phyloP scores from a whole-genome alignment of 83 land plant genomes.

The Isoetes engelmannii region DNA sequence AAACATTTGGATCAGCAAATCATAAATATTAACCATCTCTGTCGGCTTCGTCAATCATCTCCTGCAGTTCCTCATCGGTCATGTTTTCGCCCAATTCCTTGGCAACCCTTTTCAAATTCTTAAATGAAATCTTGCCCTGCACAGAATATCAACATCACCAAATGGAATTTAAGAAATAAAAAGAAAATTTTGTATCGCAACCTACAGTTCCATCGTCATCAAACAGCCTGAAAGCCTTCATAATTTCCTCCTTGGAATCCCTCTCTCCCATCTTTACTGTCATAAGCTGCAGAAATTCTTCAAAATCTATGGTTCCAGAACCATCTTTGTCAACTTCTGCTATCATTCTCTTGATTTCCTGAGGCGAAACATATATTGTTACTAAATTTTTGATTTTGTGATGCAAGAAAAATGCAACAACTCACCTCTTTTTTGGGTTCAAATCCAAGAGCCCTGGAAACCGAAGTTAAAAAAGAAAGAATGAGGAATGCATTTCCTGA shows the following conservation, averaged over 20 bases:
- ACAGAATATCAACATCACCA: conserved; percentile 3
- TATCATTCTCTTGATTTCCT: conserved; percentile 94
- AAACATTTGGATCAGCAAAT: not conserved
- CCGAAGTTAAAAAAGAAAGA: not conserved
- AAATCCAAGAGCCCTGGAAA: conserved; percentile 90
- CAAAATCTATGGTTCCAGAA: conserved; percentile 94
- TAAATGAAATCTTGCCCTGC: conserved; percentile 78
- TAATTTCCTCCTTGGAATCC: conserved; percentile 86
- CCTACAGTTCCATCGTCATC: conserved; percentile 86
- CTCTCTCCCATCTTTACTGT: conserved; percentile 95
- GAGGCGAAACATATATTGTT: conserved; percentile 14
- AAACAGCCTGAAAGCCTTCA: conserved; percentile 78
- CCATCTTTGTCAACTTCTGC: conserved; percentile 97
- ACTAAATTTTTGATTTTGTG: not conserved
- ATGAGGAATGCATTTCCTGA: not conserved
- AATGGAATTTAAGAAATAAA: not conserved
- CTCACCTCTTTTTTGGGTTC: conserved; percentile 89
- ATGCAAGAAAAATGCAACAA: not conserved
- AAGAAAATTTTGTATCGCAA: not conserved
- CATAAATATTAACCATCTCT: conserved; percentile 48
- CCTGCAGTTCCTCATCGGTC: conserved; percentile 57
- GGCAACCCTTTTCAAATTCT: conserved; percentile 63
- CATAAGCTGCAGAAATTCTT: conserved; percentile 95
- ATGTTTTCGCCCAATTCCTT: conserved; percentile 79
- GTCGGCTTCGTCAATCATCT: conserved; percentile 92